Conservation (phyloP, 768 basidiomycete genomes). For the Coprinopsis sp. region DNA sequence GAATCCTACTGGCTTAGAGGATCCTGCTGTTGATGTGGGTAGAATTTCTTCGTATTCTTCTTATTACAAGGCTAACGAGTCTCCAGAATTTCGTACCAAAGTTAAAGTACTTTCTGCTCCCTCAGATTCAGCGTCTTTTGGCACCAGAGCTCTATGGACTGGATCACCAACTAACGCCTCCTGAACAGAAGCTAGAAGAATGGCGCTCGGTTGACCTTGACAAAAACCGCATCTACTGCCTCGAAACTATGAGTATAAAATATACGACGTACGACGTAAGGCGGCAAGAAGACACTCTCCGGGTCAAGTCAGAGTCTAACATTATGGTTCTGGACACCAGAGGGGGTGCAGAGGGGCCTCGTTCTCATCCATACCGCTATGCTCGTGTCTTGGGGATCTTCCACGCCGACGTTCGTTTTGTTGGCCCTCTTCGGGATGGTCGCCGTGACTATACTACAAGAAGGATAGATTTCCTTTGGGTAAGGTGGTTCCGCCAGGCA, state of each 20-base stretch:
- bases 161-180: neutral
- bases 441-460: neutral
- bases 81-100: slow-evolving; percentile 2
- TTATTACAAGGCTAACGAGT: no score
- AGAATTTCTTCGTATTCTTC: neutral
- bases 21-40: neutral
- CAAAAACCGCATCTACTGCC: slow-evolving; percentile 2
- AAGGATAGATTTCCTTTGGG: slow-evolving; percentile 13
- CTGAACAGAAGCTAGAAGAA: neutral
- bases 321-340: neutral
- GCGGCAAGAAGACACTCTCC: slow-evolving; percentile 3
- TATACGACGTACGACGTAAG: slow-evolving; percentile 10
- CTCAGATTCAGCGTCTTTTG: neutral
- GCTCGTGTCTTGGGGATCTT: slow-evolving; percentile 7
- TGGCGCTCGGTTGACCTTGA: neutral
- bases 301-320: neutral
- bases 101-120: slow-evolving; percentile 1
- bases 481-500: slow-evolving; percentile 7
- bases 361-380: slow-evolving; percentile 4
- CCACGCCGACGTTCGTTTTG: slow-evolving; percentile 10
- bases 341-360: neutral
- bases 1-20: neutral
- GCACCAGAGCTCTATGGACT: no score
- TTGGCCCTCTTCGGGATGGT: slow-evolving; percentile 2
- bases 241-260: neutral